Percentiles rank a stretch among this genome's conserved stretches.
Conservation (phyloP, 305 asterid species). For the Fraxinus velutina region DNA sequence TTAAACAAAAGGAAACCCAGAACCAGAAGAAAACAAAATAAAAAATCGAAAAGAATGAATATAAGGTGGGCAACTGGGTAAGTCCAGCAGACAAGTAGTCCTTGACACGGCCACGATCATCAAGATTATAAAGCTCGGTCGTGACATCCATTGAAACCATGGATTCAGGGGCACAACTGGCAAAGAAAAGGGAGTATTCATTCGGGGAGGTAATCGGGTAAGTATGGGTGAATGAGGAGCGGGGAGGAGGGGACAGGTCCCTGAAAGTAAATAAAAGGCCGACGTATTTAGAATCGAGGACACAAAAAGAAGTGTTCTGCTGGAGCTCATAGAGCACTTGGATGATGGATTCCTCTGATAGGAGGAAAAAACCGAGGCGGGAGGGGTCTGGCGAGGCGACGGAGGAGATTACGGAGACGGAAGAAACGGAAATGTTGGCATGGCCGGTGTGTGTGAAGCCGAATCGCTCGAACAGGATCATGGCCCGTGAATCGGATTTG, state of each 20-base stretch:
- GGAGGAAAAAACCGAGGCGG: slow-evolving; percentile 72
- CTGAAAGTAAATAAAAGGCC: slow-evolving; percentile 60
- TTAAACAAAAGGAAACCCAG: slow-evolving; percentile 55
- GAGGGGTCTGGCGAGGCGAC: slow-evolving; percentile 55
- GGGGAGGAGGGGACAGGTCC: slow-evolving; percentile 86
- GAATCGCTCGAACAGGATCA: slow-evolving; percentile 90
- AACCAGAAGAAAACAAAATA: slow-evolving; percentile 58
- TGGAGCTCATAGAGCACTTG: slow-evolving; percentile 82
- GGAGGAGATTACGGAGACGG: slow-evolving; percentile 64
- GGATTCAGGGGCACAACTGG: slow-evolving; percentile 83
- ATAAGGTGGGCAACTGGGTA: slow-evolving; percentile 74
- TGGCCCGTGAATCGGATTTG: slow-evolving; percentile 60
- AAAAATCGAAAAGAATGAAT: slow-evolving; percentile 52
- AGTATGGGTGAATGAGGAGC: slow-evolving; percentile 50
- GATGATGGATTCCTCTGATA: slow-evolving; percentile 70
- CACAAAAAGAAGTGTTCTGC: slow-evolving; percentile 66
- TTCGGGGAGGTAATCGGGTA: slow-evolving; percentile 75
- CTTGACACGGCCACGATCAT: slow-evolving; percentile 51
- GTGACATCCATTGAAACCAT: slow-evolving; percentile 74
- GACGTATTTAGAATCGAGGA: slow-evolving; percentile 75
- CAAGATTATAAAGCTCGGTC: slow-evolving; percentile 82
- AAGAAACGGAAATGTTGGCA: slow-evolving; percentile 58
- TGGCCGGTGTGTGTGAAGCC: slow-evolving; percentile 95
- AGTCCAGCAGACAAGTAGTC: slow-evolving; percentile 84
- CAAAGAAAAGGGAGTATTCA: slow-evolving; percentile 82